Percentiles rank a stretch among this genome's conserved stretches.
Evolutionary conservation across 2,329 filamentous ascomycete genomes (phyloP).

Genomic region (Chaetoscypha palmicola): DNA sequence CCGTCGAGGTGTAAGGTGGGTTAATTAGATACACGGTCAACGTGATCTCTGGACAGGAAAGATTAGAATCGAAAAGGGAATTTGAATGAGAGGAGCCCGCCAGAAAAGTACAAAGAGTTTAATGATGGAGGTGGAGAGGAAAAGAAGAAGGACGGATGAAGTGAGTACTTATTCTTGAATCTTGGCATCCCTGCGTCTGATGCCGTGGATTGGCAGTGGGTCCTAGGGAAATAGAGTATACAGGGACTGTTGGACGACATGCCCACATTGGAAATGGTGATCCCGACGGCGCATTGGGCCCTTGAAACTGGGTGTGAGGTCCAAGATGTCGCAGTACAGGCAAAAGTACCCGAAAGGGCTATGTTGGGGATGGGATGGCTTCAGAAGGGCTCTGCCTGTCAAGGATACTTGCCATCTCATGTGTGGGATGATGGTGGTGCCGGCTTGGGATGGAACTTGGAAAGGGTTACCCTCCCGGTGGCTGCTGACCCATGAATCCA

Average conservation of each 20-base stretch:
- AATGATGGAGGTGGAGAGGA: slow-evolving; percentile 17
- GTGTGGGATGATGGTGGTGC: neutral
- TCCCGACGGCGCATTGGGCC: slow-evolving; percentile 27
- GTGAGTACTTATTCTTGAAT: slow-evolving; percentile 27
- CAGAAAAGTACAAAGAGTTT: slow-evolving; percentile 16
- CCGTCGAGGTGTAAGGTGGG: slow-evolving; percentile 28
- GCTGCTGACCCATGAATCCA: too few species aligned
- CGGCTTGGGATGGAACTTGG: neutral
- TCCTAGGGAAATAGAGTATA: slow-evolving; percentile 17
- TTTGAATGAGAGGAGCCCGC: slow-evolving; percentile 27
- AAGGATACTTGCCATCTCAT: neutral
- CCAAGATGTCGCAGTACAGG: slow-evolving; percentile 21
- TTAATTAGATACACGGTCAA: slow-evolving; percentile 32
- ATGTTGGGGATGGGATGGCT: neutral
- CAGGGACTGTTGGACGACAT: slow-evolving; percentile 12
- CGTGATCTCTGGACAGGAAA: slow-evolving; percentile 33
- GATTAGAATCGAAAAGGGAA: slow-evolving; percentile 26
- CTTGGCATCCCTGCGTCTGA: slow-evolving; percentile 24
- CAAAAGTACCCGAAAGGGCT: neutral
- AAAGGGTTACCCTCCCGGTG: neutral
- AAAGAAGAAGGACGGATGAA: slow-evolving; percentile 10
- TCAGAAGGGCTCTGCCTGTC: neutral
- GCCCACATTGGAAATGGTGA: slow-evolving; percentile 24
- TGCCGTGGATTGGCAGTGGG: slow-evolving; percentile 1
- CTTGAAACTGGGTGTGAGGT: slow-evolving; percentile 29